Conservation (phyloP, 257 asterid species). For the Dorcoceras hygrometricum region DNA sequence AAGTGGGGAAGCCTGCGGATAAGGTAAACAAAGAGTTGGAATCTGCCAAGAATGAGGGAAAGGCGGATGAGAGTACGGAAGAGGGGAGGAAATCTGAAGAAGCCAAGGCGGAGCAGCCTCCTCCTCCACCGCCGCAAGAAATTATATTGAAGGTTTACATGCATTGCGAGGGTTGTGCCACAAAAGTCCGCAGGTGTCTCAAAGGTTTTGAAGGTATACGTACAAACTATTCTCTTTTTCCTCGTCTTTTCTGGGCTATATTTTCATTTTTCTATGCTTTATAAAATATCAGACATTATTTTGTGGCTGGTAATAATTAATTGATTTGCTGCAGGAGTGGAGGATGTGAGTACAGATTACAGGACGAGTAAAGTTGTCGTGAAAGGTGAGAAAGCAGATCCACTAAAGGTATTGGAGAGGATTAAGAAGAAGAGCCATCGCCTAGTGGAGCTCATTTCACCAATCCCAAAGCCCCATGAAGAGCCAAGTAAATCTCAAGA, state of each 20-base stretch:
- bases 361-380: constrained; percentile 71
- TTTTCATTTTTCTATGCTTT: too few relatives aligned
- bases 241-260: neutral
- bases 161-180: constrained; percentile 99
- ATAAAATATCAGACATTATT: too few relatives aligned
- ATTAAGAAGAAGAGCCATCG: constrained; percentile 91
- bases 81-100: constrained; percentile 40
- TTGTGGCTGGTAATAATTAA: neutral
- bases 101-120: constrained; percentile 33
- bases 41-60: constrained; percentile 27
- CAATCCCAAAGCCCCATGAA: constrained; percentile 56
- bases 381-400: constrained; percentile 97
- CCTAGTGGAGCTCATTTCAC: constrained; percentile 77
- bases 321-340: constrained; percentile 92
- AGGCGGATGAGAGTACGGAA: neutral
- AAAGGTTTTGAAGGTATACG: constrained; percentile 79
- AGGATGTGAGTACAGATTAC: constrained; percentile 75
- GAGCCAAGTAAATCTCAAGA: constrained; percentile 49
- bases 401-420: constrained; percentile 76
- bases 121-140: constrained; percentile 64
- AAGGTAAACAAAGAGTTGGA: constrained; percentile 35
- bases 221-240: neutral
- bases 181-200: constrained; percentile 83
- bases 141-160: constrained; percentile 74
- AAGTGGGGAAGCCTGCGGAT: constrained; percentile 32